Conservation (phyloP, 2,329 filamentous ascomycete genomes). For the Paecilomyces fulvus region DNA sequence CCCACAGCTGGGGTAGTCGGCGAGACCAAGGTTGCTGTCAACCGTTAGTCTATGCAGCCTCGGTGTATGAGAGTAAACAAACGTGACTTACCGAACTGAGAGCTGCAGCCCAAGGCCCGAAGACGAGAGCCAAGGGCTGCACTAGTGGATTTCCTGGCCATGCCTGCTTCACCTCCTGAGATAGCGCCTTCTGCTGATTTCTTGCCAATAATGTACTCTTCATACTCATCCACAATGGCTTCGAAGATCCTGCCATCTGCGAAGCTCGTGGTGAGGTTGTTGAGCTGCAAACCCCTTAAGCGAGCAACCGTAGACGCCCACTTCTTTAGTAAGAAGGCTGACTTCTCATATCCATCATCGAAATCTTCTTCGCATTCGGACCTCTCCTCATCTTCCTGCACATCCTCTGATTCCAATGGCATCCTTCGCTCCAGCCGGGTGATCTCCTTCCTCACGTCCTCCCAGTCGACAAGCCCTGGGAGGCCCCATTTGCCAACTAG, state of each 20-base stretch:
- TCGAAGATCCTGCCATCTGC: conserved; percentile 46
- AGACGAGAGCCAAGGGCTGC: conserved; percentile 25
- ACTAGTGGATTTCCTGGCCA: neutral
- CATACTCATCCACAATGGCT: conserved; percentile 51
- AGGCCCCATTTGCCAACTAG: conserved; percentile 52
- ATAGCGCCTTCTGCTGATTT: neutral
- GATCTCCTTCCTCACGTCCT: conserved; percentile 46
- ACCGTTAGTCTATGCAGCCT: conserved; percentile 2
- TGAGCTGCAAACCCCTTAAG: conserved; percentile 38
- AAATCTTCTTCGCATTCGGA: conserved; percentile 19
- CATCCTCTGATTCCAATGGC: conserved; percentile 7
- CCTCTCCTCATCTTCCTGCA: conserved; percentile 11
- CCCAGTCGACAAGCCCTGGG: conserved; percentile 46
- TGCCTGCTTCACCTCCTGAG: neutral
- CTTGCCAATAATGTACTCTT: conserved; percentile 29
- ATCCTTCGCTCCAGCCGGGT: conserved; percentile 30
- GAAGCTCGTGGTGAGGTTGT: conserved; percentile 52
- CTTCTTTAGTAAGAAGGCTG: conserved; percentile 41
- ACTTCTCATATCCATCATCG: conserved; percentile 14
- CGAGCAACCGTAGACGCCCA: conserved; percentile 48
- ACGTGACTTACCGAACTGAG: conserved; percentile 31
- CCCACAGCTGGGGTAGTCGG: conserved; percentile 14
- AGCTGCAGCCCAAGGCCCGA: conserved; percentile 32
- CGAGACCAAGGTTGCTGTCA: conserved; percentile 39
- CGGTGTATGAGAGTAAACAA: neutral